phyloP scores from a whole-genome alignment of 2,329 filamentous ascomycete species.

The Colletotrichum australisinense region DNA sequence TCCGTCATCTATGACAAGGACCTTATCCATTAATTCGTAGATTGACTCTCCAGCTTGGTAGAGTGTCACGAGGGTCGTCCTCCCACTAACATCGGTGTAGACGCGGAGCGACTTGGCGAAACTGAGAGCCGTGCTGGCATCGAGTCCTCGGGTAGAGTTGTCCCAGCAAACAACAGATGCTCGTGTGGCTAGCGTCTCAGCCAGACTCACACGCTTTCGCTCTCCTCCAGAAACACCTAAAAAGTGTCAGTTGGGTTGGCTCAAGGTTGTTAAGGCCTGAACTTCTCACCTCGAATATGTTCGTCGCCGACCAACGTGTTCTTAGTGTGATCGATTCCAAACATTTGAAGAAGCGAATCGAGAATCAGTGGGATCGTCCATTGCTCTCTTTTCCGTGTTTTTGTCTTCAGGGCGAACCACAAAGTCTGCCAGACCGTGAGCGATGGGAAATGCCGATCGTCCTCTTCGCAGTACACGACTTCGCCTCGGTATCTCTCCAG shows the following conservation, averaged over 20 bases:
- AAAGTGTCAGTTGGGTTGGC: background rate
- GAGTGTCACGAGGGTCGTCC: conserved; percentile 57
- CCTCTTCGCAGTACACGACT: conserved; percentile 82
- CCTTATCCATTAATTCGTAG: conserved; percentile 76
- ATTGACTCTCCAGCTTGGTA: conserved; percentile 58
- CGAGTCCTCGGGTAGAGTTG: conserved; percentile 83
- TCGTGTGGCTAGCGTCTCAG: conserved; percentile 80
- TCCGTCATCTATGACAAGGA: conserved; percentile 80
- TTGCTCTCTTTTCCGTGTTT: conserved; percentile 75
- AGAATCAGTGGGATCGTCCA: conserved; percentile 76
- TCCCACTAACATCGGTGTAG: conserved; percentile 81
- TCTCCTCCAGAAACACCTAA: conserved; percentile 78
- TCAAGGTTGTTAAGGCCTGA: too few species aligned
- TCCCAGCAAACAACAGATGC: conserved; percentile 83
- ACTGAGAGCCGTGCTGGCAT: conserved; percentile 82
- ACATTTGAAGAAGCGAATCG: conserved; percentile 79
- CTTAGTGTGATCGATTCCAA: conserved; percentile 81
- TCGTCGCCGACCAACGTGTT: conserved; percentile 83
- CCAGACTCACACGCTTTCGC: conserved; percentile 82
- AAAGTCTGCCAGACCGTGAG: conserved; percentile 84
- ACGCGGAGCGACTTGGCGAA: conserved; percentile 77
- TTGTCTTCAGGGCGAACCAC: conserved; percentile 79
- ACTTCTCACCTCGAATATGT: conserved; percentile 66
- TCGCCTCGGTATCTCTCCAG: conserved; percentile 78
- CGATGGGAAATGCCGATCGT: conserved; percentile 79